Evolutionary conservation across 108 stramenopile genomes (phyloP), one percentile per base, ranked within the genome.

Genomic region (Nitzschia sp.): DNA sequence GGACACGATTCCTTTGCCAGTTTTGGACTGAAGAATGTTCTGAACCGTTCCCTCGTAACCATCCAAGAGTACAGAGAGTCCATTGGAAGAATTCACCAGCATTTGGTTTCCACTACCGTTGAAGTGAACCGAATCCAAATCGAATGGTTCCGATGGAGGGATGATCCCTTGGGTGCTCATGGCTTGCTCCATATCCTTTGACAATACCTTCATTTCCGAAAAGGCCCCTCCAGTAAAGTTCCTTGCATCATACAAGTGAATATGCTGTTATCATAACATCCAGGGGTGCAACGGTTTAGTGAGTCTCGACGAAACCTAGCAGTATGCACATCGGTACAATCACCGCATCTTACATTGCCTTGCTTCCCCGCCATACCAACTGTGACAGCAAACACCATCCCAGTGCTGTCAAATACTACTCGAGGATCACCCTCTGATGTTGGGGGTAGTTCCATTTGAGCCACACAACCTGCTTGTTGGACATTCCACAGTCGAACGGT

Each of bases 191-290:
- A 93, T 57, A 19, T 73, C 74, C 14, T 76, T 38, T 19, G 71
- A 73, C 1, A 69, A 48, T 5, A 89, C 73, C 65, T 89, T 83
- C 71, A 90, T 75, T 77, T 90, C 92, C 8, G 88, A 75, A 66
- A 93, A 93, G 1, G 89, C 87, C 11, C 91, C 91, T 24, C 77
- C 83, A 22, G 65, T 62, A 51, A 82, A 85, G 65, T 93, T 90
- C 39, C 92, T 61, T 12, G 87, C 87, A 65, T 93, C 92, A 58
- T 86, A 93, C 43, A 93, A 69, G 74, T 93, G 86, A 38, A 93
- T 77, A 39, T 84, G 71, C 80, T 87, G 48, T 26, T 48, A 41
- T 15, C 5, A 5, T 3, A 34, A 34, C 5, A 34, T 34, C 29
- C 29, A 34, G 29, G 5, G 5, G 5, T 5, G 5, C 1, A 34